Percentiles rank a stretch among this genome's conserved stretches.
Evolutionary conservation across 2,329 filamentous ascomycete genomes (phyloP).

Genomic region (Phaeomoniella chlamydospora): DNA sequence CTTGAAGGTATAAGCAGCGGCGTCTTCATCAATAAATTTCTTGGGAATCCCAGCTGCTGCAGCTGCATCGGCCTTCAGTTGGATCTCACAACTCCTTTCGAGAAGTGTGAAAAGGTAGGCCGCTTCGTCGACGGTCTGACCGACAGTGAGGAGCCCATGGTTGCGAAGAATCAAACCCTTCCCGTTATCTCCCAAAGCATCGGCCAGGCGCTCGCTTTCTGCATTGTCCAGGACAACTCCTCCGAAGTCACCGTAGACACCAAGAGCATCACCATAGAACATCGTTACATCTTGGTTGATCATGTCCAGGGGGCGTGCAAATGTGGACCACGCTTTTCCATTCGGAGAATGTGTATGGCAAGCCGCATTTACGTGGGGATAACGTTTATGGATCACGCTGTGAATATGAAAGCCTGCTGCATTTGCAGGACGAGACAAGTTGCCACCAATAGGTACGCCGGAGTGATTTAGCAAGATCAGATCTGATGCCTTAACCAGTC

Average conservation of each 20-base stretch:
- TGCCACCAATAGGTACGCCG: slow-evolving; percentile 27
- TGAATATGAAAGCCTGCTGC: slow-evolving; percentile 33
- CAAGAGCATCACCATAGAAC: slow-evolving; percentile 13
- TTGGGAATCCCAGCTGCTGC: slow-evolving; percentile 37
- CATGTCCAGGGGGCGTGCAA: slow-evolving; percentile 28
- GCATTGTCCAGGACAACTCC: slow-evolving; percentile 25
- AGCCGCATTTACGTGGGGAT: slow-evolving; percentile 30
- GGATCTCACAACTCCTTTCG: slow-evolving; percentile 44
- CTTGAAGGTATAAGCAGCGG: background rate
- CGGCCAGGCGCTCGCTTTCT: background rate
- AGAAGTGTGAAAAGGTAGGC: slow-evolving; percentile 45
- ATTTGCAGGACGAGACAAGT: slow-evolving; percentile 21
- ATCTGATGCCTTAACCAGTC: slow-evolving; percentile 27
- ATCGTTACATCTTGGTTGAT: slow-evolving; percentile 22
- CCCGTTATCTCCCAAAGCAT: slow-evolving; percentile 19
- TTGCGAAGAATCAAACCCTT: slow-evolving; percentile 52
- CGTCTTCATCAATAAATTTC: slow-evolving; percentile 30
- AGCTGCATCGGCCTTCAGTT: slow-evolving; percentile 53
- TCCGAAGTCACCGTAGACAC: slow-evolving; percentile 27
- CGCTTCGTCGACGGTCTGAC: slow-evolving; percentile 57
- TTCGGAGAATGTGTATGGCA: slow-evolving; percentile 30
- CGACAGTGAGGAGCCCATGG: slow-evolving; percentile 56
- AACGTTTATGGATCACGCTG: slow-evolving; percentile 11
- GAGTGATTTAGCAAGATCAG: slow-evolving; percentile 28
- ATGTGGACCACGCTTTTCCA: slow-evolving; percentile 26